These are phyloP conservation scores for Hypoxylon rickii DNA, from an alignment of 495 filamentous ascomycete genomes.

Conservation along the genomic window DNA sequence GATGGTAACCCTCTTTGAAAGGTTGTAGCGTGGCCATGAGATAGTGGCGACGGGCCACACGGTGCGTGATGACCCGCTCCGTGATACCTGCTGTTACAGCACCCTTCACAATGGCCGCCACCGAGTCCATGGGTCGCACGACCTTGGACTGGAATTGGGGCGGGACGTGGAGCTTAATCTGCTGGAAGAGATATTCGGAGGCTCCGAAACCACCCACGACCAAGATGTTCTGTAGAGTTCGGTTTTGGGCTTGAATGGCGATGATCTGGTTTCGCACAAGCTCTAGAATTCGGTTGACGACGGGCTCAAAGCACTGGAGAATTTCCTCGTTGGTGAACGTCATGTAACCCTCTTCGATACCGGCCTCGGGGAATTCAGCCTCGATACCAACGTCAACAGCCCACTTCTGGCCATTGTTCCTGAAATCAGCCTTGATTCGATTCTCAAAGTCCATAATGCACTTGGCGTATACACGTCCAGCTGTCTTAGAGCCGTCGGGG, in stretches of 20 bases:
- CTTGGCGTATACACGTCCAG: constrained; percentile 75
- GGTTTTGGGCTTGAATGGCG: constrained; percentile 75
- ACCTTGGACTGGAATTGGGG: constrained; percentile 80
- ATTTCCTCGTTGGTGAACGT: constrained; percentile 83
- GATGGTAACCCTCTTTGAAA: constrained; percentile 98
- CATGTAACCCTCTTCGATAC: constrained; percentile 80
- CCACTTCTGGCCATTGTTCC: constrained; percentile 81
- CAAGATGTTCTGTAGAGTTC: constrained; percentile 71
- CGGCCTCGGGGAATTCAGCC: constrained; percentile 75
- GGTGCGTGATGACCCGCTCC: constrained; percentile 92
- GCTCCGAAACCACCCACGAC: constrained; percentile 77
- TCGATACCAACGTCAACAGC: constrained; percentile 78
- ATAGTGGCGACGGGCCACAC: constrained; percentile 97
- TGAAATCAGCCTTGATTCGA: constrained; percentile 78
- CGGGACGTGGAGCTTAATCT: constrained; percentile 81
- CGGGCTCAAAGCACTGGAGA: constrained; percentile 76
- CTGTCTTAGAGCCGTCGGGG: constrained; percentile 73
- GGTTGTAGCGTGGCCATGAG: constrained; percentile 99
- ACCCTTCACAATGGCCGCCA: constrained; percentile 77
- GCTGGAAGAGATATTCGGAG: constrained; percentile 79
- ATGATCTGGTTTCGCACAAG: constrained; percentile 78
- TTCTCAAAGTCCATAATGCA: constrained; percentile 85
- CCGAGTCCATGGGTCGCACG: constrained; percentile 76
- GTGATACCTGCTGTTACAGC: constrained; percentile 90
- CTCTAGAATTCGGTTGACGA: constrained; percentile 72